These are phyloP conservation scores for Sistotremastrum niveocremeum DNA, from an alignment of 768 basidiomycete species.

Conservation along the genomic window DNA sequence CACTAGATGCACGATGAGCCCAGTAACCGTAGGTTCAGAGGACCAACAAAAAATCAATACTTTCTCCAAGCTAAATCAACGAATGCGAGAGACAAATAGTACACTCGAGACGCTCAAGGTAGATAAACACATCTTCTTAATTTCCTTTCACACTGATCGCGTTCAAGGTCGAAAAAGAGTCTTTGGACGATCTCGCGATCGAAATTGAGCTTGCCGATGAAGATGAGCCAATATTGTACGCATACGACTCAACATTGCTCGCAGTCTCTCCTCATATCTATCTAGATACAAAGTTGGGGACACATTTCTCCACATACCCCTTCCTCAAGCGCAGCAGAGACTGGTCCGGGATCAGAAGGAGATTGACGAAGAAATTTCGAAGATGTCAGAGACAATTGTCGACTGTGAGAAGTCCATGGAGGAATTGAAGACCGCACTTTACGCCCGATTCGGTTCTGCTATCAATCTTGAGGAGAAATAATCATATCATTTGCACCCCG, in stretches of 20 bases:
- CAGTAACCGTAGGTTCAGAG: conserved; percentile 27
- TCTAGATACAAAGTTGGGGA: conserved; percentile 82
- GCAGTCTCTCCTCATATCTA: neutral
- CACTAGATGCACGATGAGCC: neutral
- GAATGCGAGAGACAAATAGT: conserved; percentile 58
- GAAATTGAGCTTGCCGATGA: conserved; percentile 88
- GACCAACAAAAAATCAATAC: conserved; percentile 86
- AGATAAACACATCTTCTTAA: conserved; percentile 6
- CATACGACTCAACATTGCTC: conserved; percentile 1
- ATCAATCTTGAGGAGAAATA: conserved; percentile 80
- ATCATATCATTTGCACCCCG: neutral
- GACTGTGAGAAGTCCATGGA: conserved; percentile 68
- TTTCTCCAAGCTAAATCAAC: conserved; percentile 84
- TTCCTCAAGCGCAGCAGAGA: conserved; percentile 51
- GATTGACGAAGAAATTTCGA: conserved; percentile 41
- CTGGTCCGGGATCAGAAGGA: conserved; percentile 56
- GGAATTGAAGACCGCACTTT: conserved; percentile 61
- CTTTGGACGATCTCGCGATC: conserved; percentile 74
- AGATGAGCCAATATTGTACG: conserved; percentile 65
- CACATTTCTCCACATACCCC: conserved; percentile 70
- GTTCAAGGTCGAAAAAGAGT: conserved; percentile 85
- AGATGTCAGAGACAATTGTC: conserved; percentile 36
- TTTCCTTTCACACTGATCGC: neutral
- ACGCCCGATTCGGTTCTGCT: conserved; percentile 85
- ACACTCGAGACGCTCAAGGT: conserved; percentile 67